A percentile compares a stretch with the other conserved stretches of the same genome.
phyloP scores from a whole-genome alignment of 306 rosid species.

The Phaseolus lunatus region DNA sequence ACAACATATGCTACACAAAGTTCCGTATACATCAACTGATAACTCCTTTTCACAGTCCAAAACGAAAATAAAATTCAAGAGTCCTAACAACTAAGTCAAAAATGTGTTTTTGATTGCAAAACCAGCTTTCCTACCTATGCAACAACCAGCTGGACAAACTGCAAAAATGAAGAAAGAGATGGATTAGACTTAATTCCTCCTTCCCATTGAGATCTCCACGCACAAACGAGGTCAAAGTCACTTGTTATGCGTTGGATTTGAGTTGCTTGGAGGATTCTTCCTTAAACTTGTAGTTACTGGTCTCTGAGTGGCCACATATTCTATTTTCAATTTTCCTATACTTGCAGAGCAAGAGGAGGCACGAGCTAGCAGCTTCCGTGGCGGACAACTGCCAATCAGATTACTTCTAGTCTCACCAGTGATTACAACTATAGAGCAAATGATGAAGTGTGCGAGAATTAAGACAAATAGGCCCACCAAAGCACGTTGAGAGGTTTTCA shows the following conservation, averaged over 20 bases:
- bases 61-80: background rate
- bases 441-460: conserved; percentile 51
- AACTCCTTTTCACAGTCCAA: conserved; percentile 17
- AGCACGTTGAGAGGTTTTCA: conserved; percentile 60
- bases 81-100: conserved; percentile 19
- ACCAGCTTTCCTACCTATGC: conserved; percentile 53
- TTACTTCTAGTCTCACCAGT: conserved; percentile 45
- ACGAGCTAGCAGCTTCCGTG: conserved; percentile 59
- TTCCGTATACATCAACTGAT: conserved; percentile 41
- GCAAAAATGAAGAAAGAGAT: conserved; percentile 51
- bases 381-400: conserved; percentile 40
- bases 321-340: conserved; percentile 45
- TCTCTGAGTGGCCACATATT: conserved; percentile 52
- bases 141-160: conserved; percentile 44
- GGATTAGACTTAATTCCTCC: conserved; percentile 42
- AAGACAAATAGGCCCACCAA: conserved; percentile 50
- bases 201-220: conserved; percentile 46
- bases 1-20: conserved; percentile 22
- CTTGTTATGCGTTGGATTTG: conserved; percentile 79
- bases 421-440: conserved; percentile 47
- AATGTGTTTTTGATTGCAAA: conserved; percentile 38
- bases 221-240: conserved; percentile 38
- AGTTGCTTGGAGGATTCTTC: conserved; percentile 67
- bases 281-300: conserved; percentile 62
- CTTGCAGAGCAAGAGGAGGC: conserved; percentile 45